A percentile compares a stretch with the other conserved stretches of the same genome.
Evolutionary conservation across 768 basidiomycete species (phyloP).

Genomic region (Phlebiopsis flavidoalba): DNA sequence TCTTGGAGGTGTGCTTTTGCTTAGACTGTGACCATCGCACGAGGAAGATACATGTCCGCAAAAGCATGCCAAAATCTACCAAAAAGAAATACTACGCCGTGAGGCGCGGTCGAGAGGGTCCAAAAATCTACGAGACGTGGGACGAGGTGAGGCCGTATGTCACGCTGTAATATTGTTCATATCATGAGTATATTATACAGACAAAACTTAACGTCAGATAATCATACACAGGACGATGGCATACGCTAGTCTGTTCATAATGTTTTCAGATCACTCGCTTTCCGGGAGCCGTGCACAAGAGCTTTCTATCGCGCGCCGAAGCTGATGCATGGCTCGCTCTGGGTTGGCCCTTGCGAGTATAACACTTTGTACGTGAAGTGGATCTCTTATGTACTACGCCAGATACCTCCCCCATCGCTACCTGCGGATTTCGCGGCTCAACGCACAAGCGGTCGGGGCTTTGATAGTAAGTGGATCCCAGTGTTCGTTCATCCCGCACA

Average conservation of each 20-base stretch:
- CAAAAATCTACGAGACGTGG: slow-evolving; percentile 55
- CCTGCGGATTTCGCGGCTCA: background rate
- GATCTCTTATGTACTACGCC: background rate
- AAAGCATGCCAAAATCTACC: slow-evolving; percentile 29
- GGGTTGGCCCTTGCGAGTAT: background rate
- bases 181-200: background rate
- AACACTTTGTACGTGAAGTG: background rate
- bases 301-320: slow-evolving; percentile 38
- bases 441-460: background rate
- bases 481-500: too few species aligned
- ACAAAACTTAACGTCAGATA: background rate
- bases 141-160: slow-evolving; percentile 37
- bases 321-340: slow-evolving; percentile 50
- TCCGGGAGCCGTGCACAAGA: slow-evolving; percentile 47
- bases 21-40: too few species aligned
- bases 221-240: too few species aligned
- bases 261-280: slow-evolving; percentile 44
- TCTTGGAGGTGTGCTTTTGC: too few species aligned
- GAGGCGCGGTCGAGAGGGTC: slow-evolving; percentile 49
- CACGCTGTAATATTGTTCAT: background rate
- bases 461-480: background rate
- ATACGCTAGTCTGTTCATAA: too few species aligned
- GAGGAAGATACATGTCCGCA: background rate
- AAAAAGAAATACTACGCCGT: slow-evolving; percentile 59
- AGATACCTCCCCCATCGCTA: background rate